These are phyloP conservation scores for Cantharellus cinnabarinus DNA, from an alignment of 768 basidiomycete species.

Conservation along the genomic window DNA sequence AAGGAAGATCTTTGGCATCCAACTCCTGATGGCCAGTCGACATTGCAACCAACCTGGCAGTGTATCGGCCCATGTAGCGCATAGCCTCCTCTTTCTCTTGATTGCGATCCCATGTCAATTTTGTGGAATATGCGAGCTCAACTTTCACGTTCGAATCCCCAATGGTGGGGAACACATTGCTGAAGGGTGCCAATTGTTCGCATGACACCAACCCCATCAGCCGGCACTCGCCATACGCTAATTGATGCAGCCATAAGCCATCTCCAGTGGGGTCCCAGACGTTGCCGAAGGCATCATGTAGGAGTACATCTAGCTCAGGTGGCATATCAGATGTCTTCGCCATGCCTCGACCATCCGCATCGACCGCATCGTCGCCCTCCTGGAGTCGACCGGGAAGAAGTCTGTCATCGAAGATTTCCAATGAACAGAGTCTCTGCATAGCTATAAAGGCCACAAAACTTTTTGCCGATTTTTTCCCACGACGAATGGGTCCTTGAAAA, in stretches of 20 bases:
- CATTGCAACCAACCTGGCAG: neutral
- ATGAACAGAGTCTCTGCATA: slow-evolving; percentile 40
- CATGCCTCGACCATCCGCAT: slow-evolving; percentile 30
- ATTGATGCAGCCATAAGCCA: slow-evolving; percentile 35
- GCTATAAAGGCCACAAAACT: slow-evolving; percentile 67
- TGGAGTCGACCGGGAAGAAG: slow-evolving; percentile 48
- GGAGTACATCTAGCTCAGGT: slow-evolving; percentile 23
- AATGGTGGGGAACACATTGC: slow-evolving; percentile 8
- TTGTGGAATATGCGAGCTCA: neutral
- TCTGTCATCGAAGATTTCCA: slow-evolving; percentile 69
- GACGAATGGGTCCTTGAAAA: slow-evolving; percentile 31
- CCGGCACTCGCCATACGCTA: slow-evolving; percentile 29
- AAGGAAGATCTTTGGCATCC: neutral
- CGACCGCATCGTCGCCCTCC: slow-evolving; percentile 28
- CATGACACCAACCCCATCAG: slow-evolving; percentile 51
- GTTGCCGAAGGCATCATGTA: slow-evolving; percentile 23
- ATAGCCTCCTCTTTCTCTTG: neutral
- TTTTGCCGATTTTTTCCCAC: slow-evolving; percentile 58
- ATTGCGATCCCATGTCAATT: neutral
- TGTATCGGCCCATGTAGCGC: neutral
- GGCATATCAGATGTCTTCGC: slow-evolving; percentile 33
- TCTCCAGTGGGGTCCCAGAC: slow-evolving; percentile 31
- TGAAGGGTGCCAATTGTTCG: slow-evolving; percentile 28
- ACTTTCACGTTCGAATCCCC: neutral
- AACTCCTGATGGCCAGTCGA: neutral